Evolutionary conservation across 371 early-diverging fungal species (phyloP), one percentile per base, ranked within the genome.

Genomic region (Apophysomyces ossiformis): DNA sequence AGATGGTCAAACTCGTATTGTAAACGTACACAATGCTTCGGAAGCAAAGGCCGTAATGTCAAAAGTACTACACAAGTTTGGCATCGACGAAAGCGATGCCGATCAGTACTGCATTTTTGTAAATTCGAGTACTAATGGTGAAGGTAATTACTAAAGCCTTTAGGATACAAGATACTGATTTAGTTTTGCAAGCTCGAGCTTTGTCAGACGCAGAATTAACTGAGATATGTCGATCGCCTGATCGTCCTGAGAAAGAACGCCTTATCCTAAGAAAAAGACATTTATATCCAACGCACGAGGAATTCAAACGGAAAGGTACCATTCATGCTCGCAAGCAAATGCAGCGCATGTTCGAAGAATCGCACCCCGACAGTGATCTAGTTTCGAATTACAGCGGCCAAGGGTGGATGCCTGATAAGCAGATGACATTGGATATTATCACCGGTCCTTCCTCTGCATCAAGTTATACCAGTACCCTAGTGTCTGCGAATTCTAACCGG

Each of bases 181-280:
- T 21, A n/a, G n/a, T 15, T 43, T 41, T 35, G 41, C 43, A 9
- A 85, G 88, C 87, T 2, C 85, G 87, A 16, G 87, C 88, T 59
- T 69, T 94, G 56, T 83, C 84, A 11, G 92, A 92, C 70, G 83
- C 84, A 8, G 93, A 94, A 65, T 69, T 94, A 38, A 74, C 83
- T 5, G 86, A 85, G 11, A 90, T 94, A 50, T 94, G 93, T 71
- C 78, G 81, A 21, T 88, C 88, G 37, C 67, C 87, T 0, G 87
- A 86, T 60, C 83, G 88, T 8, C 87, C 89, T 1, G 90, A 89
- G 65, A 88, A 88, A 45, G 92, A 94, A 59, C 83, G 89, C n/a
- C 72, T 94, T 39, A 90, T 92, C 56, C 63, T 94, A 63, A 79
- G 93, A 38, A 93, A 91, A 69, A 82, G 87, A 37, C 93, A 93